phyloP scores from a whole-genome alignment of 2,329 filamentous ascomycete species.

The Boeremia exigua region DNA sequence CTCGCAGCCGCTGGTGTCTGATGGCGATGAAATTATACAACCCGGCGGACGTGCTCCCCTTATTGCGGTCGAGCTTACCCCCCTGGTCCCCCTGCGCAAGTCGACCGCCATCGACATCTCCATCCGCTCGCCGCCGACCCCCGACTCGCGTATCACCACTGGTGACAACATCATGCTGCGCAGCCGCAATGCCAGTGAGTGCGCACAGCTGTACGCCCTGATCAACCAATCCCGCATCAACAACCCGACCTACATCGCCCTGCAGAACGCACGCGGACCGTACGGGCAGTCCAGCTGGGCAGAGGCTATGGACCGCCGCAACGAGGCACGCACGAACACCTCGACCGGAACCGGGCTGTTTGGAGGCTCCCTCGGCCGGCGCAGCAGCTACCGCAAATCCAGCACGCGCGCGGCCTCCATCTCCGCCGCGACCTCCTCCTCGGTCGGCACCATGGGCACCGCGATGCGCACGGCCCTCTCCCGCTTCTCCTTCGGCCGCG shows the following conservation, averaged over 20 bases:
- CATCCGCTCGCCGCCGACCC: conserved; percentile 82
- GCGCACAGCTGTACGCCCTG: conserved; percentile 79
- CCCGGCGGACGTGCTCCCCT: conserved; percentile 56
- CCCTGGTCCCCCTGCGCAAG: conserved; percentile 85
- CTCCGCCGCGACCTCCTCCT: conserved; percentile 74
- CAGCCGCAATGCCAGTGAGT: conserved; percentile 76
- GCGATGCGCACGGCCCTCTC: conserved; percentile 76
- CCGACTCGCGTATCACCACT: conserved; percentile 72
- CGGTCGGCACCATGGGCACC: conserved; percentile 75
- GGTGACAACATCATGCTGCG: conserved; percentile 88
- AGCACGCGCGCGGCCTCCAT: conserved; percentile 61
- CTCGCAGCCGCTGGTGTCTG: conserved; percentile 49
- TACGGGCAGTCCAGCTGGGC: conserved; percentile 54
- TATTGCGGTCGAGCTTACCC: conserved; percentile 83
- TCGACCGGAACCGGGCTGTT: conserved; percentile 56
- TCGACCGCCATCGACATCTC: conserved; percentile 94
- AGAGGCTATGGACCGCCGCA: conserved; percentile 60
- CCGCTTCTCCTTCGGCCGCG: conserved; percentile 71
- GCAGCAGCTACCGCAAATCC: conserved; percentile 61
- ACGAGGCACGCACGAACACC: conserved; percentile 49
- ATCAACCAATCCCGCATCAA: conserved; percentile 90
- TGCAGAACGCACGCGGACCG: conserved; percentile 74
- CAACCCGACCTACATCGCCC: conserved; percentile 84
- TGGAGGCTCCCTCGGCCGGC: conserved; percentile 56
- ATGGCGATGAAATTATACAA: conserved; percentile 48